Conservation (phyloP, 768 basidiomycete genomes). For the Tricholoma furcatifolium region DNA sequence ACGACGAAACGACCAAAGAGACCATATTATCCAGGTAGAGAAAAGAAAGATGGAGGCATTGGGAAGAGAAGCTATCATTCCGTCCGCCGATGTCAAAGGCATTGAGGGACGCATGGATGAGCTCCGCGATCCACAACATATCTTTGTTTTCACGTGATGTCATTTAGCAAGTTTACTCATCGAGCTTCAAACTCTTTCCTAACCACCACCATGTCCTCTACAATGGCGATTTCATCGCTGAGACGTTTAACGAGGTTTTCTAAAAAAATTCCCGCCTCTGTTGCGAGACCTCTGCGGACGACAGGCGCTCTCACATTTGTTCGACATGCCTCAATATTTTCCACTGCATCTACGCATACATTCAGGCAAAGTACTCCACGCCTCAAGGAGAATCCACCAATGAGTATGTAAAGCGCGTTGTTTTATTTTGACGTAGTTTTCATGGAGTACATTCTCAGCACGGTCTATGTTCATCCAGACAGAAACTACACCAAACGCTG, state of each 20-base stretch:
- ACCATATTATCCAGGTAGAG: slow-evolving; percentile 30
- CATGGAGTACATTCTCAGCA: slow-evolving; percentile 33
- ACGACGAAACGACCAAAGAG: slow-evolving; percentile 30
- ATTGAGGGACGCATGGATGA: not conserved
- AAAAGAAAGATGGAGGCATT: slow-evolving; percentile 7
- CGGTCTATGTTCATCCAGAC: slow-evolving; percentile 99
- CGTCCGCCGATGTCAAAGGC: slow-evolving; percentile 8
- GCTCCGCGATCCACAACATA: not conserved
- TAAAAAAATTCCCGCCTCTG: not conserved
- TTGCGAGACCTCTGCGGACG: not conserved
- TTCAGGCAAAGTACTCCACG: slow-evolving; percentile 17
- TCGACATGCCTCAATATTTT: slow-evolving; percentile 24
- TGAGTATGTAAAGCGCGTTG: slow-evolving; percentile 30
- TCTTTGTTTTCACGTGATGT: slow-evolving; percentile 16
- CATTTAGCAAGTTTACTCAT: slow-evolving; percentile 15
- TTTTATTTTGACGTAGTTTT: not conserved
- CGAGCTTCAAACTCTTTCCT: not conserved
- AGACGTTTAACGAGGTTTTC: slow-evolving; percentile 11
- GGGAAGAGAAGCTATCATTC: slow-evolving; percentile 7
- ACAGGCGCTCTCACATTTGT: slow-evolving; percentile 9
- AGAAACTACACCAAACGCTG: slow-evolving; percentile 94
- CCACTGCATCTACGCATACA: slow-evolving; percentile 20
- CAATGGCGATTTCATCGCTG: slow-evolving; percentile 14
- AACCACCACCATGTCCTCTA: slow-evolving; percentile 11
- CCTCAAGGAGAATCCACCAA: slow-evolving; percentile 22